Evolutionary conservation across 805 yeast species (phyloP).

Genomic region (Candida patagonica): DNA sequence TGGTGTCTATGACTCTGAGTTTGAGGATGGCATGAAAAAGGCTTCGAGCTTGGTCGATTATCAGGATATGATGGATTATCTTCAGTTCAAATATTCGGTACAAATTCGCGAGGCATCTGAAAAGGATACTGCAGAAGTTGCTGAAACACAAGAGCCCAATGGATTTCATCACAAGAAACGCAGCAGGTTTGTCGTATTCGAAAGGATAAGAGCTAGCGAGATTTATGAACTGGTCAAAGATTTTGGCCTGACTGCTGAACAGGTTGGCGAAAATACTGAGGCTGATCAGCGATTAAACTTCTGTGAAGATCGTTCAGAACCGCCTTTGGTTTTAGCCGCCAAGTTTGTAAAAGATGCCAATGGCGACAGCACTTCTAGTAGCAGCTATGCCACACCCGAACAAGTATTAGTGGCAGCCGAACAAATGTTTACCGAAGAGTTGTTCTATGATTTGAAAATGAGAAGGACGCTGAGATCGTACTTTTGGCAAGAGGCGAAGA

Average conservation of each 20-base stretch:
- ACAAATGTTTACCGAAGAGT: constrained; percentile 67
- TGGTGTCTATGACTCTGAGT: constrained; percentile 47
- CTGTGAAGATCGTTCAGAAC: constrained; percentile 54
- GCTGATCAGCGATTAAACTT: constrained; percentile 60
- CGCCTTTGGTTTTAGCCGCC: constrained; percentile 54
- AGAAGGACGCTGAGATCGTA: constrained; percentile 55
- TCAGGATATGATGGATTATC: constrained; percentile 79
- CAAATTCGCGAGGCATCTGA: constrained; percentile 39
- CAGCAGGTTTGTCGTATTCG: constrained; percentile 31
- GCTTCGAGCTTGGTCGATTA: constrained; percentile 64
- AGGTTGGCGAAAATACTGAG: constrained; percentile 73
- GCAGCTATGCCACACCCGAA: constrained; percentile 19
- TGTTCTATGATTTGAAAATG: constrained; percentile 70
- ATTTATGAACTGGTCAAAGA: constrained; percentile 58
- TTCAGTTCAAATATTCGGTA: constrained; percentile 62
- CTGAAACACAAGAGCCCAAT: background rate
- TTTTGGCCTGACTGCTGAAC: constrained; percentile 68
- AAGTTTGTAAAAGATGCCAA: constrained; percentile 19
- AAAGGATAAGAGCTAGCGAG: constrained; percentile 48
- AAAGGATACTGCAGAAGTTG: constrained; percentile 9
- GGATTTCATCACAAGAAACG: constrained; percentile 25
- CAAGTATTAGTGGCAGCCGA: constrained; percentile 67
- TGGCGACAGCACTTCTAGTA: constrained; percentile 3
- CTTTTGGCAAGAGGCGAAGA: constrained; percentile 50
- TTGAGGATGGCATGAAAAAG: constrained; percentile 44